Conservation (phyloP, 2,329 filamentous ascomycete genomes). For the Alternaria conjuncta region DNA sequence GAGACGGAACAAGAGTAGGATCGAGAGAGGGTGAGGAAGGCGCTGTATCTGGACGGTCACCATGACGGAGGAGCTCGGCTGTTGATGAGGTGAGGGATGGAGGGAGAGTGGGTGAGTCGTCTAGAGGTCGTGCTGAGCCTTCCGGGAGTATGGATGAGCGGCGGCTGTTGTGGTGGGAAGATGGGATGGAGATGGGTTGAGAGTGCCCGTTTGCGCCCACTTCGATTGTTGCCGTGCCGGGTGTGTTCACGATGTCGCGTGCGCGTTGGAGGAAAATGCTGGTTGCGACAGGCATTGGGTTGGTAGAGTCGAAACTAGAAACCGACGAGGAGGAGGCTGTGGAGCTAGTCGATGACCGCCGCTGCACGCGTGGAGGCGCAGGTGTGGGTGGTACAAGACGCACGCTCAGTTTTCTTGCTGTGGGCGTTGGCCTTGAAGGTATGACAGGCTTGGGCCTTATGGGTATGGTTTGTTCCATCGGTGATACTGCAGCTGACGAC, state of each 20-base stretch:
- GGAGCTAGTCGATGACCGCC: neutral
- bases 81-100: neutral
- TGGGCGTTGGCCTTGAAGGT: neutral
- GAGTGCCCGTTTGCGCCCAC: neutral
- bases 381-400: neutral
- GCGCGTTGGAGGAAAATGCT: neutral
- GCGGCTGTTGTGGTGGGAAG: neutral
- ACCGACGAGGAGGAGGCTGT: neutral
- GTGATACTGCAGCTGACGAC: neutral
- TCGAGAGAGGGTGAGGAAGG: neutral
- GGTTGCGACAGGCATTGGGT: neutral
- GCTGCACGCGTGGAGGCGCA: neutral
- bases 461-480: neutral
- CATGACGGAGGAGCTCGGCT: neutral
- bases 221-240: neutral
- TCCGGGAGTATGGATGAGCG: neutral
- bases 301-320: neutral
- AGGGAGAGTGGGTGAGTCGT: neutral
- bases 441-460: neutral
- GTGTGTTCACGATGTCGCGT: neutral
- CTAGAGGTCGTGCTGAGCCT: neutral
- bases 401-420: neutral
- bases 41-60: neutral
- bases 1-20: neutral
- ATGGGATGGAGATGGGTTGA: neutral